phyloP scores from a whole-genome alignment of 495 filamentous ascomycete genomes.

The Xeromyces bisporus region DNA sequence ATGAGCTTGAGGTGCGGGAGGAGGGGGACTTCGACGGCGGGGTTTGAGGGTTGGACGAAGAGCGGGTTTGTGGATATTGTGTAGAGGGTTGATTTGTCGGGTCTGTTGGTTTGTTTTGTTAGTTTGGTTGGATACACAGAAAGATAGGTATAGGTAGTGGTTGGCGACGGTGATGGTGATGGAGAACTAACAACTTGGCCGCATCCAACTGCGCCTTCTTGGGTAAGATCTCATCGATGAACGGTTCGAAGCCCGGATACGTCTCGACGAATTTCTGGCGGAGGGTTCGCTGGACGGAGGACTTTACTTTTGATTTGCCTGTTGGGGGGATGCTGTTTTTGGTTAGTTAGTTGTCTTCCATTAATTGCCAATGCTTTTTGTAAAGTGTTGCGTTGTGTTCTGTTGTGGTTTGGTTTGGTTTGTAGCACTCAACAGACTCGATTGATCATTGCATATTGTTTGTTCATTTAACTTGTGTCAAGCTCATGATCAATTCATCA shows the following conservation, averaged over 20 bases:
- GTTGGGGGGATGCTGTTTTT: slow-evolving; percentile 48
- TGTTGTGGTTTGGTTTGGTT: too few species aligned
- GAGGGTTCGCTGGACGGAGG: slow-evolving; percentile 75
- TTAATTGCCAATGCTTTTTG: slow-evolving; percentile 1
- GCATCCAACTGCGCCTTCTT: slow-evolving; percentile 89
- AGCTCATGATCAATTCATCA: neutral
- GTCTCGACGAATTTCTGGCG: slow-evolving; percentile 65
- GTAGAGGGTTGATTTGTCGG: slow-evolving; percentile 77
- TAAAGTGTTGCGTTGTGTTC: too few species aligned
- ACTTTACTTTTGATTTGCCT: slow-evolving; percentile 92
- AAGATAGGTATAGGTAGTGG: neutral
- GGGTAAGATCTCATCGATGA: slow-evolving; percentile 88
- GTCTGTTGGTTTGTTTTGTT: slow-evolving; percentile 24
- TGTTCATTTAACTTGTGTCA: slow-evolving; percentile 1
- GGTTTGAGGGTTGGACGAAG: slow-evolving; percentile 63
- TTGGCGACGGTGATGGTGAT: neutral
- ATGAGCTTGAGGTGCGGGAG: slow-evolving; percentile 69
- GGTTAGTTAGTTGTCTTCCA: slow-evolving; percentile 8
- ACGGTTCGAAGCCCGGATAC: slow-evolving; percentile 69
- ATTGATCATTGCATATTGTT: slow-evolving; percentile 12
- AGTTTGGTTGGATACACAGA: neutral
- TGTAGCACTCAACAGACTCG: too few species aligned
- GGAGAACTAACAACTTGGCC: slow-evolving; percentile 51
- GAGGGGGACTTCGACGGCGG: slow-evolving; percentile 42
- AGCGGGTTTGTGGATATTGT: slow-evolving; percentile 56